Percentiles rank a stretch among this genome's conserved stretches.
Conservation (phyloP, 2,329 filamentous ascomycete genomes). For the Cladosporium sp. region DNA sequence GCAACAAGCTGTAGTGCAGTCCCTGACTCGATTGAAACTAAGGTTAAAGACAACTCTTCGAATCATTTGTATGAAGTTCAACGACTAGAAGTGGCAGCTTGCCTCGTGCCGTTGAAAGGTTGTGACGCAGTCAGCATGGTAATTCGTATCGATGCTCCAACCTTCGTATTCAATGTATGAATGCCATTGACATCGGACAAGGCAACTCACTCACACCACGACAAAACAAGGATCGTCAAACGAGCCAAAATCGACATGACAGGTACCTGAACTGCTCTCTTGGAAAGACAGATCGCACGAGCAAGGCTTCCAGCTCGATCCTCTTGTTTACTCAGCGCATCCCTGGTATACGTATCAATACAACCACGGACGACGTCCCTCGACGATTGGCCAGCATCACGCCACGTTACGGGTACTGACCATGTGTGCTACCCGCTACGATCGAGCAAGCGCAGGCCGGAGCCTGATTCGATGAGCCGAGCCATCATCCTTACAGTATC, state of each 20-base stretch:
- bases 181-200: background rate
- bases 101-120: background rate
- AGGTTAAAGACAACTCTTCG: background rate
- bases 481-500: background rate
- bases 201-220: background rate
- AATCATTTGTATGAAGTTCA: background rate
- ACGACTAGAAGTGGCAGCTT: background rate
- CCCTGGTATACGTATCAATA: background rate
- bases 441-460: conserved; percentile 9
- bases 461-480: conserved; percentile 30
- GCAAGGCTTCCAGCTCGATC: background rate
- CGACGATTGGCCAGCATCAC: background rate
- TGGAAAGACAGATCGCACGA: background rate
- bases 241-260: background rate
- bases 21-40: background rate
- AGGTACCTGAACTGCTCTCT: background rate
- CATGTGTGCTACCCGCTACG: background rate
- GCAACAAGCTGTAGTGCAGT: background rate
- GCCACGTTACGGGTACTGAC: background rate
- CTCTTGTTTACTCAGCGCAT: background rate
- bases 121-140: background rate
- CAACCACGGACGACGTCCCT: background rate
- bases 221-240: background rate
- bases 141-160: background rate
- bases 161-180: background rate